Evolutionary conservation across 768 basidiomycete species (phyloP).

Genomic region (Mycena vitilis): DNA sequence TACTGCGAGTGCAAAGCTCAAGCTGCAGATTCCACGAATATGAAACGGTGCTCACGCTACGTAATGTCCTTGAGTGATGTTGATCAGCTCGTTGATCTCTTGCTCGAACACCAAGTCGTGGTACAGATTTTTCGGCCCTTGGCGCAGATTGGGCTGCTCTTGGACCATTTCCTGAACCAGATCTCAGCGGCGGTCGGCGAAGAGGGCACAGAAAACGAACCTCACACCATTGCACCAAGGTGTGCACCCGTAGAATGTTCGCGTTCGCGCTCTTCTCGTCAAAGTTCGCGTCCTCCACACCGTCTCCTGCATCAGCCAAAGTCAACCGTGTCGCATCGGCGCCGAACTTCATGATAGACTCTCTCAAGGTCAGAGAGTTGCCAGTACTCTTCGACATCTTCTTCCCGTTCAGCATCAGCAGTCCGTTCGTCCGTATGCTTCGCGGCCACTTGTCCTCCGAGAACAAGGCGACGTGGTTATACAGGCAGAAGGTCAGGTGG

Average conservation of each 20-base stretch:
- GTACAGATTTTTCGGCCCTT: conserved; percentile 76
- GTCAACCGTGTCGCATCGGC: conserved; percentile 94
- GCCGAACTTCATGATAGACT: conserved; percentile 94
- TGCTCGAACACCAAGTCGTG: conserved; percentile 93
- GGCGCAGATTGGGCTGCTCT: conserved; percentile 76
- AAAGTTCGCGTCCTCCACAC: conserved; percentile 98
- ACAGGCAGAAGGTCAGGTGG: conserved; percentile 93
- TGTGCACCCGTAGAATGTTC: conserved; percentile 92
- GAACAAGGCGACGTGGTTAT: conserved; percentile 97
- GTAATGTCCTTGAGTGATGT: conserved; percentile 83
- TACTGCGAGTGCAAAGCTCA: conserved; percentile 58
- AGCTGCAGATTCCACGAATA: not conserved
- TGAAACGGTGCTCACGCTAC: conserved; percentile 68
- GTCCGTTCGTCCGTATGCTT: conserved; percentile 95
- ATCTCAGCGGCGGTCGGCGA: not conserved
- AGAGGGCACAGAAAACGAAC: conserved; percentile 52
- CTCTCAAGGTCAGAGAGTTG: conserved; percentile 91
- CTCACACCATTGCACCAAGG: conserved; percentile 92
- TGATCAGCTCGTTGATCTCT: conserved; percentile 89
- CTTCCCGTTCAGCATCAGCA: conserved; percentile 96
- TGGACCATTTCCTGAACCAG: conserved; percentile 80
- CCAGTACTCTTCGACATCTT: conserved; percentile 99
- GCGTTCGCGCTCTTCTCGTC: conserved; percentile 99
- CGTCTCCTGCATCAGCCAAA: conserved; percentile 97
- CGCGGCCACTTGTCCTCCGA: conserved; percentile 90